These are phyloP conservation scores for Peronospora farinosa DNA, from an alignment of 352 stramenopile species.

Conservation along the genomic window DNA sequence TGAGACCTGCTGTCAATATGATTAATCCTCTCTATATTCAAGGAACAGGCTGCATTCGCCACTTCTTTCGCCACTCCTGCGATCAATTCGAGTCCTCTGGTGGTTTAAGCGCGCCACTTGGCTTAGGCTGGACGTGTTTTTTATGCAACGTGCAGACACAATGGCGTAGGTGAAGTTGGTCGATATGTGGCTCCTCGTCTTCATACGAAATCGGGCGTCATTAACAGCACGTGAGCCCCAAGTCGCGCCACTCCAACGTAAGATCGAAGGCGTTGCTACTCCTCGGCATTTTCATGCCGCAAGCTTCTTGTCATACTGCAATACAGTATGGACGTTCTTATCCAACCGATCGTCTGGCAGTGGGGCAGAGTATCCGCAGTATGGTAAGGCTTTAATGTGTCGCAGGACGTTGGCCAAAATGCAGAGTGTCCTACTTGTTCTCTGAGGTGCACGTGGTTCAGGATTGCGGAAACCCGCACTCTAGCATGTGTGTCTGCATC, in stretches of 20 bases:
- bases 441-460: conserved; percentile 7
- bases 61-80: background rate
- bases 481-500: background rate
- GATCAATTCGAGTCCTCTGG: conserved; percentile 8
- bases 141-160: conserved; percentile 30
- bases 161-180: conserved; percentile 55
- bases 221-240: conserved; percentile 16
- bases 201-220: background rate
- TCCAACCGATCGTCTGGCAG: conserved; percentile 4
- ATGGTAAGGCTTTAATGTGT: background rate
- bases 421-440: background rate
- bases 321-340: background rate
- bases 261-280: conserved; percentile 9
- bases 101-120: conserved; percentile 17
- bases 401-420: background rate
- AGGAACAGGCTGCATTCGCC: conserved; percentile 9
- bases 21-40: conserved; percentile 26
- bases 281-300: background rate
- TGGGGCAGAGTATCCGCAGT: background rate
- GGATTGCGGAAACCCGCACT: background rate
- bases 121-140: conserved; percentile 21
- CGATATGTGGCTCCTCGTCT: conserved; percentile 22
- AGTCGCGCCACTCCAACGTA: conserved; percentile 5
- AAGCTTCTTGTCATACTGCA: conserved; percentile 7
- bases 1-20: background rate